Evolutionary conservation across 2,329 filamentous ascomycete genomes (phyloP), one percentile per base, ranked within the genome.

Genomic region (Beauveria asiatica): DNA sequence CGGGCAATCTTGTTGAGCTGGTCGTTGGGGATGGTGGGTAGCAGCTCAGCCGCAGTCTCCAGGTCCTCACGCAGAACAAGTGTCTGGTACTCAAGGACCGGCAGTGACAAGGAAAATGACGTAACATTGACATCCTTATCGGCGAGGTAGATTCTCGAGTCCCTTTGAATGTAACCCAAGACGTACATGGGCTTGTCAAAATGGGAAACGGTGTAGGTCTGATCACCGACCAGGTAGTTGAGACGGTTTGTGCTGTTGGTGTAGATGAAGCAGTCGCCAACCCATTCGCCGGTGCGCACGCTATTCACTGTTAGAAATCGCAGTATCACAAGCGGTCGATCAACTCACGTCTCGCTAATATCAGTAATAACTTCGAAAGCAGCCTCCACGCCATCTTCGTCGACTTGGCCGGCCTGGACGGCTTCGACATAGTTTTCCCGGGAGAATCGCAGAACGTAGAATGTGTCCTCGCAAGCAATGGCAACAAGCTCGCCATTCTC

Each of bases 201-300:
- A 76, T 97, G 93, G 13, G 92, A 94, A 65, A 99, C 89, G 3
- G 93, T 97, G 80, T 97, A 97, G 16, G 92, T 96, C 77, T 97
- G 92, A 75, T 97, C 94, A 65, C 94, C 94, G 16, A 99, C 93
- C 23, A 99, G 85, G 77, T 97, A 97, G 80, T 97, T 97, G 62
- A 99, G 81, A 63, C 94, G 89, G 80, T 97, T 97, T 10, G 92
- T 96, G 73, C 83, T 89, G 80, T 96, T 97, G 59, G 94, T 97
- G 82, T 97, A 99, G 73, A 97, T 92, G 81, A 99, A 96, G 78
- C 93, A 96, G 77, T 99, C 94, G 64, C 94, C 94, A 61, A 99
- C 90, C 94, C 94, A 99, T 77, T 96, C 90, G 67, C 93, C 94
- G 21, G 93, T 97, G 65, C 90, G 89, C 56, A 97, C 92, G 64